A percentile compares a stretch with the other conserved stretches of the same genome.
Evolutionary conservation across 139 green algal species (phyloP).

Genomic region (Volvox reticuliferus): DNA sequence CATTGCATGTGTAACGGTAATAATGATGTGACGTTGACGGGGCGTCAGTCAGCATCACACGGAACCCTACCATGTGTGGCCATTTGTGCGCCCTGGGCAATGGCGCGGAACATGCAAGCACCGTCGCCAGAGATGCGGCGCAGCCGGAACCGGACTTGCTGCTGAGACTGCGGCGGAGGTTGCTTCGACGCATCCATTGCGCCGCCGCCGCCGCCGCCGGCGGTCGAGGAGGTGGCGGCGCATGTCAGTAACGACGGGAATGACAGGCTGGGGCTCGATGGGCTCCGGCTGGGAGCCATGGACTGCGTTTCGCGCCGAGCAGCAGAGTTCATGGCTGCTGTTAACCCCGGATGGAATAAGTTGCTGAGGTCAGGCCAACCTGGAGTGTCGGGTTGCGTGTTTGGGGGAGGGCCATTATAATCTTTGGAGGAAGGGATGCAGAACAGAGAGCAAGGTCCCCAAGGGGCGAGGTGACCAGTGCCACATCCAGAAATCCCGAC

Average conservation of each 20-base stretch:
- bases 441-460: no score
- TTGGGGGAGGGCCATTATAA: no score
- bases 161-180: background rate
- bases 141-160: background rate
- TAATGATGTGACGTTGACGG: no score
- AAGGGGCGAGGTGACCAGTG: no score
- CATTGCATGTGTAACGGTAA: no score
- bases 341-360: background rate
- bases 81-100: conserved; percentile 54
- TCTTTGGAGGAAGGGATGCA: no score
- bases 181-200: background rate
- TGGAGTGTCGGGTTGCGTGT: background rate
- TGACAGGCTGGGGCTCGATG: background rate
- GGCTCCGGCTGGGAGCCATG: background rate
- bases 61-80: background rate
- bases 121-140: conserved; percentile 52
- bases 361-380: background rate
- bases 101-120: conserved; percentile 58
- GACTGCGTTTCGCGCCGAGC: background rate
- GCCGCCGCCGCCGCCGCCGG: background rate
- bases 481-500: no score
- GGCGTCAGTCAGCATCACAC: no score
- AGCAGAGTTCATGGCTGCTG: background rate
- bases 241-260: background rate
- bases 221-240: background rate